Percentiles rank a stretch among this genome's conserved stretches.
phyloP scores from a whole-genome alignment of 768 basidiomycete species.

The Sporobolomyces phaffii region DNA sequence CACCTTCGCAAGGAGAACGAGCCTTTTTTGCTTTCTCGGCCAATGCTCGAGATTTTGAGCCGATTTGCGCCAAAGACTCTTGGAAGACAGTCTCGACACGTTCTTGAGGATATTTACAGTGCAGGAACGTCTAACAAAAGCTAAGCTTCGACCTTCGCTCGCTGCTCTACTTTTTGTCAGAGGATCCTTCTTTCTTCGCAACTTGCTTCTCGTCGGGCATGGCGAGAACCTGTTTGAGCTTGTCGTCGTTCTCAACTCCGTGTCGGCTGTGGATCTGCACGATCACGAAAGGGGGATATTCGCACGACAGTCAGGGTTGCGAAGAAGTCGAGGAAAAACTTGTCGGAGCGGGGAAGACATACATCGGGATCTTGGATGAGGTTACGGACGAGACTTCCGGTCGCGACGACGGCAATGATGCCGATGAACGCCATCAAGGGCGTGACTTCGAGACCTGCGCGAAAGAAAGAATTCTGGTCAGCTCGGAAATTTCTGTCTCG shows the following conservation, averaged over 20 bases:
- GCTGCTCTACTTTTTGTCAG: neutral
- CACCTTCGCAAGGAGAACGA: too few relatives aligned
- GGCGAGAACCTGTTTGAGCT: slow-evolving; percentile 1
- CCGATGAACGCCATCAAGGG: slow-evolving; percentile 7
- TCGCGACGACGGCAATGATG: neutral
- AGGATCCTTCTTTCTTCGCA: neutral
- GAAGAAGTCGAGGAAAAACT: too few relatives aligned
- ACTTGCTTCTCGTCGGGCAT: neutral
- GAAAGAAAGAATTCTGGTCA: neutral
- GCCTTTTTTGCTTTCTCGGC: too few relatives aligned
- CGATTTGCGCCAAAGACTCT: too few relatives aligned
- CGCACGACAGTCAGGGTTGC: too few relatives aligned
- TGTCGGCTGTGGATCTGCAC: slow-evolving; percentile 6
- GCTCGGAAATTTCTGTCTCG: neutral
- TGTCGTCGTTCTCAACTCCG: slow-evolving; percentile 6
- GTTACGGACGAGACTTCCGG: neutral
- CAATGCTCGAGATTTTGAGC: too few relatives aligned
- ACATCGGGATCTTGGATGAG: slow-evolving; percentile 1
- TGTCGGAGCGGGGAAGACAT: neutral
- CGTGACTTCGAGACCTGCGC: slow-evolving; percentile 1
- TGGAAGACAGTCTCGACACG: too few relatives aligned
- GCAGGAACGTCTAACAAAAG: neutral
- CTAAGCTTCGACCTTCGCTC: neutral
- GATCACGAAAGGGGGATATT: too few relatives aligned
- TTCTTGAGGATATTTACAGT: slow-evolving; percentile 3